Conservation (phyloP, 108 stramenopile species). For the Skeletonema tropicum region DNA sequence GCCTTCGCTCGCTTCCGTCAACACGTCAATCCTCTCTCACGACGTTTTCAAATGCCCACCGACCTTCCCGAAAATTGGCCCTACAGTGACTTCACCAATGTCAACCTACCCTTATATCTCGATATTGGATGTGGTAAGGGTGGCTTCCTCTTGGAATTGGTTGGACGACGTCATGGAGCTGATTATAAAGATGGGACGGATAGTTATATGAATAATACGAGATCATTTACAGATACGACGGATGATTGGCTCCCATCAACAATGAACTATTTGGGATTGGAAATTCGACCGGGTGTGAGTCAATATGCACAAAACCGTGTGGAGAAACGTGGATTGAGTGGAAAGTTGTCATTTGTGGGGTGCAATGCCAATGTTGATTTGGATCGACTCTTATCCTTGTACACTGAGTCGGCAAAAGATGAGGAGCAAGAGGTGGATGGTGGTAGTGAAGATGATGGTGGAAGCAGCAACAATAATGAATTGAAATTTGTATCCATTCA, state of each 20-base stretch:
- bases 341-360: conserved; percentile 71
- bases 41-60: conserved; percentile 66
- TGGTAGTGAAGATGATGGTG: not conserved
- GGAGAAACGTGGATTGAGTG: conserved; percentile 48
- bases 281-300: conserved; percentile 82
- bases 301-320: conserved; percentile 76
- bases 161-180: conserved; percentile 29
- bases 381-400: conserved; percentile 63
- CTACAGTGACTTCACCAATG: conserved; percentile 53
- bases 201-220: conserved; percentile 12
- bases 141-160: conserved; percentile 80
- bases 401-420: conserved; percentile 35
- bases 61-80: conserved; percentile 76
- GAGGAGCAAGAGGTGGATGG: not conserved
- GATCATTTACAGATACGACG: conserved; percentile 16
- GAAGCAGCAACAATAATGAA: conserved; percentile 9
- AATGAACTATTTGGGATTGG: conserved; percentile 88
- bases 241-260: conserved; percentile 22
- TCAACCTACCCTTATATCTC: conserved; percentile 68
- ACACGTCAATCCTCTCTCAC: conserved; percentile 88
- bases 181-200: conserved; percentile 9
- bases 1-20: conserved; percentile 73
- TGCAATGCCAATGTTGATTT: conserved; percentile 95
- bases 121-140: conserved; percentile 92
- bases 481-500: conserved; percentile 80